phyloP scores from a whole-genome alignment of 2,329 filamentous ascomycete species.

The Aspergillus intermedius region DNA sequence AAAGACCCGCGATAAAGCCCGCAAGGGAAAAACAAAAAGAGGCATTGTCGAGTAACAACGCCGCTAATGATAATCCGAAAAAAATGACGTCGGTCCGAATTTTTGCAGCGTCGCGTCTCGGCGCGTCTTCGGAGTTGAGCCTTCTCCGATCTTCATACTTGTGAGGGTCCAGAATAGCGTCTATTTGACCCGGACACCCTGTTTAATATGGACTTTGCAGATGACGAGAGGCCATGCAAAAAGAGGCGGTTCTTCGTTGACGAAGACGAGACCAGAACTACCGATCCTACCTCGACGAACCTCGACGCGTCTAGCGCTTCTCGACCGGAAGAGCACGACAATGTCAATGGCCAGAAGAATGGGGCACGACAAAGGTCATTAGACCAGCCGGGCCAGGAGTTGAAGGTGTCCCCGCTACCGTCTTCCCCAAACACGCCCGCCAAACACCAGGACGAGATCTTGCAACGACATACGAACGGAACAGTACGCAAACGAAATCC shows the following conservation, averaged over 20 bases:
- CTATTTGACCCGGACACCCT: background rate
- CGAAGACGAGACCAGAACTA: slow-evolving; percentile 24
- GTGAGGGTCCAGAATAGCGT: too few relatives aligned
- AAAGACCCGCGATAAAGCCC: too few relatives aligned
- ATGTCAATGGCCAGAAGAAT: background rate
- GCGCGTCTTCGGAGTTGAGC: slow-evolving; percentile 23
- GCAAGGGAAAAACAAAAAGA: background rate
- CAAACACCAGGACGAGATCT: background rate
- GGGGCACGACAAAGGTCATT: background rate
- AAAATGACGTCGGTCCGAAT: slow-evolving; percentile 23
- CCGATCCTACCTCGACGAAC: slow-evolving; percentile 2
- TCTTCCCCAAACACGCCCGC: background rate
- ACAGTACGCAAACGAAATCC: background rate
- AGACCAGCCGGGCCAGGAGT: background rate
- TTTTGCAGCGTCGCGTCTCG: slow-evolving; percentile 21
- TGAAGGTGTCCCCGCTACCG: background rate
- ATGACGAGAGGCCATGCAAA: slow-evolving; percentile 51
- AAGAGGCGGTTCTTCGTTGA: slow-evolving; percentile 59
- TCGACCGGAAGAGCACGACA: background rate
- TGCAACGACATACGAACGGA: background rate
- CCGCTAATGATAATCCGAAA: slow-evolving; percentile 2
- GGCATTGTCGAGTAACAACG: background rate
- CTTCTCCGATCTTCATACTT: too few relatives aligned
- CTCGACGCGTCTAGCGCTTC: slow-evolving; percentile 15
- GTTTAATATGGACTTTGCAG: slow-evolving; percentile 29